A percentile compares a stretch with the other conserved stretches of the same genome.
Evolutionary conservation across 2,329 filamentous ascomycete species (phyloP).

Genomic region (Aureobasidium vineae): DNA sequence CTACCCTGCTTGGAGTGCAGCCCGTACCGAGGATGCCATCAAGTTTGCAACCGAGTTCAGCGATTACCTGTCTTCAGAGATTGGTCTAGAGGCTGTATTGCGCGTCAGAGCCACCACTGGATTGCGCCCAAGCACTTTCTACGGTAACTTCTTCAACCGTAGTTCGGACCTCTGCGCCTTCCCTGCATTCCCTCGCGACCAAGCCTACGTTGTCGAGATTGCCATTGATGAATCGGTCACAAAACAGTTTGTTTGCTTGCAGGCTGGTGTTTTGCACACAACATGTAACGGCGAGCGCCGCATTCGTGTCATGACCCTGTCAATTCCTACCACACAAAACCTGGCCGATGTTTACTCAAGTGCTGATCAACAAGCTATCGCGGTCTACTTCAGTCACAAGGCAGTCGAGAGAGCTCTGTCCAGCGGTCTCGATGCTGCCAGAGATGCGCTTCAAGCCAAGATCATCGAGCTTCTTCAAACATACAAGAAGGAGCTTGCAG

Average conservation of each 20-base stretch:
- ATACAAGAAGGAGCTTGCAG: constrained; percentile 94
- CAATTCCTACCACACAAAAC: constrained; percentile 87
- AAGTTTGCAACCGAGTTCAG: constrained; percentile 98
- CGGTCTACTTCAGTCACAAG: constrained; percentile 95
- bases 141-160: constrained; percentile 99
- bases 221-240: constrained; percentile 93
- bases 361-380: constrained; percentile 89
- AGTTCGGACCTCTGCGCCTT: constrained; percentile 97
- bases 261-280: constrained; percentile 93
- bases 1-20: constrained; percentile 97
- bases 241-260: constrained; percentile 88
- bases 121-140: constrained; percentile 94
- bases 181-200: constrained; percentile 94
- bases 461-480: constrained; percentile 89
- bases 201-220: constrained; percentile 96
- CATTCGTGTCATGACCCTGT: constrained; percentile 90
- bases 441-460: constrained; percentile 89
- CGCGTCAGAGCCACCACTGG: constrained; percentile 94
- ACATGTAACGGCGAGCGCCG: constrained; percentile 96
- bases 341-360: constrained; percentile 91
- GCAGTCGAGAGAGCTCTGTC: constrained; percentile 87
- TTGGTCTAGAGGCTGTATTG: constrained; percentile 92
- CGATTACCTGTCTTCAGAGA: constrained; percentile 94
- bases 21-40: constrained; percentile 88
- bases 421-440: constrained; percentile 82